phyloP scores from a whole-genome alignment of 352 stramenopile genomes.

The Pythium monospermum region DNA sequence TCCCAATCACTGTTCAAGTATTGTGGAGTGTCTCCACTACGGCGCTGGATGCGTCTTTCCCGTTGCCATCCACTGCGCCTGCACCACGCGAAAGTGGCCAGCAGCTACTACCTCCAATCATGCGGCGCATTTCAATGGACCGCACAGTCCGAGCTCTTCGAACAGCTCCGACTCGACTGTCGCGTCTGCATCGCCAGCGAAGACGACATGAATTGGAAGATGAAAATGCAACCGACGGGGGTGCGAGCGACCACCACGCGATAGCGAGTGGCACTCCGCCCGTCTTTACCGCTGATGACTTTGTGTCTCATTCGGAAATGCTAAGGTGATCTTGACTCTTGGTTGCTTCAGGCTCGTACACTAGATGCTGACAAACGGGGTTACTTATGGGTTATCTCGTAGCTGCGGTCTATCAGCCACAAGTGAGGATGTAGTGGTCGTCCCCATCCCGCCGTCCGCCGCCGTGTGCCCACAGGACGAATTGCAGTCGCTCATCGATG shows the following conservation, averaged over 20 bases:
- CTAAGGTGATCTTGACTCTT: slow-evolving; percentile 2
- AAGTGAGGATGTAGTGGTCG: not conserved
- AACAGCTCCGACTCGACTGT: slow-evolving; percentile 9
- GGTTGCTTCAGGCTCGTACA: too few relatives aligned
- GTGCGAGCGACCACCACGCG: not conserved
- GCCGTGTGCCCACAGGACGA: slow-evolving; percentile 6
- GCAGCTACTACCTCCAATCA: not conserved
- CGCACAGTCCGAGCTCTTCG: slow-evolving; percentile 8
- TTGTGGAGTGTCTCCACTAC: slow-evolving; percentile 16
- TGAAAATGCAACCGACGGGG: not conserved
- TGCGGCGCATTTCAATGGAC: slow-evolving; percentile 9
- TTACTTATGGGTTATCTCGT: too few relatives aligned
- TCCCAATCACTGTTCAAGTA: slow-evolving; percentile 14
- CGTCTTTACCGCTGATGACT: not conserved
- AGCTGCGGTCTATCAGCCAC: not conserved
- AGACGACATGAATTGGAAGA: slow-evolving; percentile 19
- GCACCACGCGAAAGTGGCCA: not conserved
- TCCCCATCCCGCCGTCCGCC: slow-evolving; percentile 2
- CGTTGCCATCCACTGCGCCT: not conserved
- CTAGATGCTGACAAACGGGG: too few relatives aligned
- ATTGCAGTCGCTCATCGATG: slow-evolving; percentile 15
- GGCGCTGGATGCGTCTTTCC: slow-evolving; percentile 1
- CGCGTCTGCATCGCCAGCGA: slow-evolving; percentile 13
- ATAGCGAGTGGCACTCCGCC: not conserved
- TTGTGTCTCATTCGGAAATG: slow-evolving; percentile 1